Evolutionary conservation across 768 basidiomycete species (phyloP).

Genomic region (Naematelia encephala): DNA sequence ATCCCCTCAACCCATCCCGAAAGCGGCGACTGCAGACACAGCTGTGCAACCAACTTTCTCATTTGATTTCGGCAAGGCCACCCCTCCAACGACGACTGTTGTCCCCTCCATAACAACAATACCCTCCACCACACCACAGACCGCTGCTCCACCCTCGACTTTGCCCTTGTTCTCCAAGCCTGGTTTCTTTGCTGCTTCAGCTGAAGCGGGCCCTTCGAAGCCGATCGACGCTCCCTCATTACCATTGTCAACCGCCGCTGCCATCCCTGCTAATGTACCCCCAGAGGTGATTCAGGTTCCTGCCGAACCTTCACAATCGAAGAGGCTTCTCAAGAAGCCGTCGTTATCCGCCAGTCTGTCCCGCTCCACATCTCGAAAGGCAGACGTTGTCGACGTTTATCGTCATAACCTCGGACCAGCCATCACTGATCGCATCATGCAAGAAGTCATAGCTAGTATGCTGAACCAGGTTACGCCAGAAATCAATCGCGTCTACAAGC

Average conservation of each 20-base stretch:
- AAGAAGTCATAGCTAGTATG: constrained; percentile 20
- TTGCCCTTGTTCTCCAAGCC: constrained; percentile 13
- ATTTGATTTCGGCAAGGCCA: constrained; percentile 3
- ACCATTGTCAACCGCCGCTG: neutral
- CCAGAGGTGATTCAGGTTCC: no score
- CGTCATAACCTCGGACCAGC: constrained; percentile 9
- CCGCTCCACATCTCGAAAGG: constrained; percentile 1
- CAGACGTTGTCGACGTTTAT: neutral
- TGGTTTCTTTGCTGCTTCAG: neutral
- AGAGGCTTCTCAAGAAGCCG: neutral
- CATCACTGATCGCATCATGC: constrained; percentile 16
- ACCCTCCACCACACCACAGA: neutral
- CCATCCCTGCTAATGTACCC: neutral
- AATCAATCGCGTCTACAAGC: constrained; percentile 12
- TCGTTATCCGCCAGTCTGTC: constrained; percentile 5
- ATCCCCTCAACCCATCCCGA: neutral
- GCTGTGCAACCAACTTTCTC: neutral
- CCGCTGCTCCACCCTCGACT: constrained; percentile 5
- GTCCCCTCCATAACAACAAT: neutral
- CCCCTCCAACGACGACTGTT: neutral
- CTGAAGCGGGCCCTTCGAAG: neutral
- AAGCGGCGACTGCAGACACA: neutral
- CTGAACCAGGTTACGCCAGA: constrained; percentile 4
- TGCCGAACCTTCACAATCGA: neutral
- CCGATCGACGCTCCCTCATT: neutral